These are phyloP conservation scores for Dillenia suffruticosa DNA, from an alignment of 164 flowering plant species.

Conservation along the genomic window DNA sequence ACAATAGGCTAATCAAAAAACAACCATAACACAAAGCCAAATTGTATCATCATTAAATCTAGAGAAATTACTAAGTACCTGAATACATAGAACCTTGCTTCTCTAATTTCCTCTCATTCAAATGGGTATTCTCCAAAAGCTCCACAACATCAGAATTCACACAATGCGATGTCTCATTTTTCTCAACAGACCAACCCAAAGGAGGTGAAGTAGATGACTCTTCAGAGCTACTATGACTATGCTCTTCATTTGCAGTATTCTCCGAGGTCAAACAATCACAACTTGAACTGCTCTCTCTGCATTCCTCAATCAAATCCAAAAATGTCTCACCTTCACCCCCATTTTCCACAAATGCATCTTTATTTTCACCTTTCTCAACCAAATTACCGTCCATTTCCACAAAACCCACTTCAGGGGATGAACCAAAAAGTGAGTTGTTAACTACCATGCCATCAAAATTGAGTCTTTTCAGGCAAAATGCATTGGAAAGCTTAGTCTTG, in stretches of 20 bases:
- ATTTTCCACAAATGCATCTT: conserved; percentile 9
- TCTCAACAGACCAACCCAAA: conserved; percentile 33
- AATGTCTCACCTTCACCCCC: conserved; percentile 15
- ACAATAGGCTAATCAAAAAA: not conserved
- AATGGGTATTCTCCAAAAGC: conserved; percentile 20
- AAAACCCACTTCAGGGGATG: conserved; percentile 12
- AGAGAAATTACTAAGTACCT: conserved; percentile 23
- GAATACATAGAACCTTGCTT: conserved; percentile 39
- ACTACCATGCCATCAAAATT: conserved; percentile 27
- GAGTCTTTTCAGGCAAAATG: conserved; percentile 18
- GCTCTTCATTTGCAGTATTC: conserved; percentile 40
- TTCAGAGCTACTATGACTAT: conserved; percentile 43
- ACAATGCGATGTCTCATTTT: conserved; percentile 23
- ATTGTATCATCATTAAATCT: too few species aligned
- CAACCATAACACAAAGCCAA: not conserved
- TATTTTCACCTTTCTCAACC: conserved; percentile 13
- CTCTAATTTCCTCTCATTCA: conserved; percentile 33
- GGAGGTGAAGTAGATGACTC: conserved; percentile 34
- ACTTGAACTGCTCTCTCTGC: conserved; percentile 42
- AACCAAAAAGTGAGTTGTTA: conserved; percentile 35
- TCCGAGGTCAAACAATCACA: conserved; percentile 48
- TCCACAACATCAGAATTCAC: conserved; percentile 13
- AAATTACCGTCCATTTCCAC: conserved; percentile 28
- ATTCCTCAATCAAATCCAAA: conserved; percentile 22
- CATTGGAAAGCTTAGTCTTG: conserved; percentile 14